phyloP scores from a whole-genome alignment of 2,329 filamentous ascomycete genomes.

The Metarhizium album region DNA sequence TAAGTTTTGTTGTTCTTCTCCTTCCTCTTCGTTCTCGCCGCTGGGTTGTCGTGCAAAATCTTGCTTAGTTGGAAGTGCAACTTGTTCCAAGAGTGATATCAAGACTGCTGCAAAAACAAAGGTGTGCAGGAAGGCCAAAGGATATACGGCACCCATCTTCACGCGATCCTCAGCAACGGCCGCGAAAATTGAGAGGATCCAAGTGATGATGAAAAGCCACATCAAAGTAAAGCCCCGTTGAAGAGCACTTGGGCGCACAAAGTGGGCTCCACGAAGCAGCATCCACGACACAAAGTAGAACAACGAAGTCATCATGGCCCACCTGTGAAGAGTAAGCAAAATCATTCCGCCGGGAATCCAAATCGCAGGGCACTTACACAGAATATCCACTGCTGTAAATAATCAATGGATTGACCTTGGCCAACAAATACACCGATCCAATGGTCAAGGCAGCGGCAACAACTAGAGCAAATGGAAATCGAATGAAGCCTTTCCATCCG shows the following conservation, averaged over 20 bases:
- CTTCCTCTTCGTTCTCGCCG: constrained; percentile 34
- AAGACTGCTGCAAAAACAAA: constrained; percentile 63
- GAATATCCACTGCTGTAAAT: constrained; percentile 83
- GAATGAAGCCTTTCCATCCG: constrained; percentile 73
- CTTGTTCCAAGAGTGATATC: constrained; percentile 70
- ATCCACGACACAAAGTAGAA: constrained; percentile 81
- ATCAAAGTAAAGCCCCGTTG: constrained; percentile 71
- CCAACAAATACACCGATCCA: constrained; percentile 62
- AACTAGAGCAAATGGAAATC: constrained; percentile 66
- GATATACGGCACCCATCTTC: constrained; percentile 66
- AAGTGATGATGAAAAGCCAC: constrained; percentile 73
- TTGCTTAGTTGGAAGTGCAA: constrained; percentile 61
- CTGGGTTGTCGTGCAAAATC: constrained; percentile 52
- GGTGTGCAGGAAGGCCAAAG: constrained; percentile 69
- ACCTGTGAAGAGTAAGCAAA: constrained; percentile 30
- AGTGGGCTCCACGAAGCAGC: constrained; percentile 66
- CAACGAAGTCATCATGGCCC: constrained; percentile 74
- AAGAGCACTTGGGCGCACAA: constrained; percentile 73
- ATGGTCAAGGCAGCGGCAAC: constrained; percentile 59
- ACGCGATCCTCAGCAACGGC: constrained; percentile 69
- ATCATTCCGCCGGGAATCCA: neutral
- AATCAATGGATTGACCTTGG: constrained; percentile 80
- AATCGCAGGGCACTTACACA: constrained; percentile 38
- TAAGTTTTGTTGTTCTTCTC: constrained; percentile 18
- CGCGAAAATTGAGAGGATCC: constrained; percentile 58